A percentile compares a stretch with the other conserved stretches of the same genome.
Evolutionary conservation across 441 rosid species (phyloP).

Genomic region (Breynia disticha): DNA sequence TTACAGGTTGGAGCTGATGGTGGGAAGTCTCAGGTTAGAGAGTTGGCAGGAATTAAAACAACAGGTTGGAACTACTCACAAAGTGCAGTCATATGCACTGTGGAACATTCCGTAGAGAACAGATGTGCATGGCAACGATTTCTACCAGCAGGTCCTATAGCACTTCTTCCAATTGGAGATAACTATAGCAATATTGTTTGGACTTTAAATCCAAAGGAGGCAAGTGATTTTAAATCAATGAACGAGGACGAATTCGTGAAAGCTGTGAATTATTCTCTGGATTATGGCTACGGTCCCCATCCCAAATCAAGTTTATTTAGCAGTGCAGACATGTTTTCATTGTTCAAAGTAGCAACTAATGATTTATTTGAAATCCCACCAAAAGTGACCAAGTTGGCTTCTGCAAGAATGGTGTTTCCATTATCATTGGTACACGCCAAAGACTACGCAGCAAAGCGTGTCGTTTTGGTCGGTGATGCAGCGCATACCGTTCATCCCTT

Average conservation of each 20-base stretch:
- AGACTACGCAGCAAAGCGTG: constrained; percentile 52
- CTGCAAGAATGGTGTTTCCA: constrained; percentile 82
- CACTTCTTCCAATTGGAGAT: constrained; percentile 80
- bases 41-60: constrained; percentile 66
- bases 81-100: constrained; percentile 86
- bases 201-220: constrained; percentile 81
- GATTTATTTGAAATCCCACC: constrained; percentile 79
- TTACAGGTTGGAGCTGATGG: constrained; percentile 95
- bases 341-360: constrained; percentile 47
- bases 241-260: constrained; percentile 65
- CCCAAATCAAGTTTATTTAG: constrained; percentile 45
- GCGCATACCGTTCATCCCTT: constrained; percentile 92
- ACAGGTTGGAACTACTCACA: constrained; percentile 89
- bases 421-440: constrained; percentile 75
- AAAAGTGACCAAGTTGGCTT: constrained; percentile 61
- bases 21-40: constrained; percentile 77
- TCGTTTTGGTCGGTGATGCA: constrained; percentile 85
- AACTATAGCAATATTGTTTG: constrained; percentile 88
- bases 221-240: constrained; percentile 55
- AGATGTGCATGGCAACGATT: constrained; percentile 89
- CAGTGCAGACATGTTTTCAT: constrained; percentile 35
- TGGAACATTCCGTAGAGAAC: constrained; percentile 67
- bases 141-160: constrained; percentile 85
- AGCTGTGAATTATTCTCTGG: constrained; percentile 71
- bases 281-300: constrained; percentile 77